Conservation (phyloP, 148 eudicot species). For the Beta vulgaris region DNA sequence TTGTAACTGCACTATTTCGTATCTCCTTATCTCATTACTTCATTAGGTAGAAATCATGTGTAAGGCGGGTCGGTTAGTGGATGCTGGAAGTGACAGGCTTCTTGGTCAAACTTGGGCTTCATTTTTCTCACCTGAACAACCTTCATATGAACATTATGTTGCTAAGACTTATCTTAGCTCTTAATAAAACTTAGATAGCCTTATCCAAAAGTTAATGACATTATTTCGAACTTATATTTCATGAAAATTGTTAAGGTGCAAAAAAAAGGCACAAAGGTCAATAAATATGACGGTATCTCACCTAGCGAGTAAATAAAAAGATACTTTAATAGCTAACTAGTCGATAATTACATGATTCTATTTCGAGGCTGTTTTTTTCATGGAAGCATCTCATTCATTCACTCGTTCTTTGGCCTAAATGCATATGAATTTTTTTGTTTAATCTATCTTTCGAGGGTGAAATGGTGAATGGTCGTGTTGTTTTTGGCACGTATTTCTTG, state of each 20-base stretch:
- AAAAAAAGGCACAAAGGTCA: neutral
- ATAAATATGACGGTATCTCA: neutral
- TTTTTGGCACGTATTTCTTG: neutral
- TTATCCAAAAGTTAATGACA: no score
- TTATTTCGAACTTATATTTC: no score
- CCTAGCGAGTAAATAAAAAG: neutral
- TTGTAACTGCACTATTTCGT: neutral
- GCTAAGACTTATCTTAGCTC: no score
- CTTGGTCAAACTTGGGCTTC: neutral
- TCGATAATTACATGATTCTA: neutral
- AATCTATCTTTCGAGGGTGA: neutral
- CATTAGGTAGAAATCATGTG: neutral
- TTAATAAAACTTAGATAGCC: no score
- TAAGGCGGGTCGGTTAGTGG: neutral
- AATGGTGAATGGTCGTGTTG: neutral
- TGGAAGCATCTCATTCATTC: neutral
- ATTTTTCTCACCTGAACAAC: no score
- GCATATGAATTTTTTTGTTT: neutral
- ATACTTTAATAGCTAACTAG: neutral
- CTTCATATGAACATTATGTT: no score
- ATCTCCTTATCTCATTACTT: neutral
- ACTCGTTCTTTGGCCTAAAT: neutral
- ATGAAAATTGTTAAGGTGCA: no score
- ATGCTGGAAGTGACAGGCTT: neutral
- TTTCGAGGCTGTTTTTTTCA: neutral